These are phyloP conservation scores for Emergomyces orientalis DNA, from an alignment of 2,329 filamentous ascomycete species.

Conservation along the genomic window DNA sequence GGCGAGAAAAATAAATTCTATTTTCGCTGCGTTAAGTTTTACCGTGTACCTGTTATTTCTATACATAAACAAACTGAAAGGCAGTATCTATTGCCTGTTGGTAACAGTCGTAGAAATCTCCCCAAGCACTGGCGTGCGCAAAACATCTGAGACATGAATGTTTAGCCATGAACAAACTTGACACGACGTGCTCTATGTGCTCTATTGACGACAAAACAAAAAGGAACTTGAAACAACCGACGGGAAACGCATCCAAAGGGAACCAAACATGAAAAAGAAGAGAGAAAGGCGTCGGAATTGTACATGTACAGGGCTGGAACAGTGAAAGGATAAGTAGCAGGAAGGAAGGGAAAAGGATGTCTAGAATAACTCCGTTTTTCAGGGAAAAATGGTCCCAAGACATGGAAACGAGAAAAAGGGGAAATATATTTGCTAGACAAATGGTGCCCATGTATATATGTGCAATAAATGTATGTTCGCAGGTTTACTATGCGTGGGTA, in stretches of 20 bases:
- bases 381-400: not conserved
- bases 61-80: not conserved
- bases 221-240: no score
- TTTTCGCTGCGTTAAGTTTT: not conserved
- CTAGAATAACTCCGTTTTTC: not conserved
- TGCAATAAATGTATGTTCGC: not conserved
- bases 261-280: not conserved
- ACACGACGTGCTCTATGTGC: not conserved
- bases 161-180: not conserved
- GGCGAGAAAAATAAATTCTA: not conserved
- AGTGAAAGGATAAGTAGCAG: no score
- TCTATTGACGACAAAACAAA: not conserved
- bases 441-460: not conserved
- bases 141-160: not conserved
- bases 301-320: not conserved
- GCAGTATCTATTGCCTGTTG: not conserved
- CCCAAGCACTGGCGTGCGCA: not conserved
- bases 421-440: not conserved
- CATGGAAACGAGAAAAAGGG: not conserved
- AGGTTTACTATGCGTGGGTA: not conserved
- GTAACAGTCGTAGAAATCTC: not conserved
- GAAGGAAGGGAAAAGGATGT: not conserved
- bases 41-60: not conserved
- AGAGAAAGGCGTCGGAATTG: not conserved
- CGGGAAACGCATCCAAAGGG: not conserved